Evolutionary conservation across 805 yeast genomes (phyloP), one percentile per base, ranked within the genome.

Genomic region (Metschnikowia baotianmanensis): DNA sequence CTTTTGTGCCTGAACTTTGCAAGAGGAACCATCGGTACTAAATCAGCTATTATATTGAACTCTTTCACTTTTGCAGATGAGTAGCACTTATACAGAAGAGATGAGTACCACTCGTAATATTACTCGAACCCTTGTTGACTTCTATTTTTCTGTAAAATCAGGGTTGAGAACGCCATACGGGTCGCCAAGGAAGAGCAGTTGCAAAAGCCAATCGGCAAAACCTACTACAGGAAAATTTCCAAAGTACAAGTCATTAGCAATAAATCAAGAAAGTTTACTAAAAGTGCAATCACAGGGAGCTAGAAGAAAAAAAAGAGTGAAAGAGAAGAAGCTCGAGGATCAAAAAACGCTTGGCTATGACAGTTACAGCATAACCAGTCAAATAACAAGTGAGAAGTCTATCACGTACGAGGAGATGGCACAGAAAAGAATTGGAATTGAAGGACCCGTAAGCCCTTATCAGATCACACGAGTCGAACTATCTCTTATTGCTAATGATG

Each of bases 401-500:
- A 12, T 36, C 6, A 35, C 44, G 3, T 42, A 42, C n/a, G 40
- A 36, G 13, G 29, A 33, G 20, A 42, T 42, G 38, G 31, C 27
- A 2, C 10, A 7, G n/a, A 36, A 42, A 13, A 32, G 38, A 23
- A 36, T 36, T n/a, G 41, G 45, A 4, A 17, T 33, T 2, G 13
- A 24, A 6, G 38, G 36, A 6, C 38, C 38, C 1, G 30, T 36
- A 13, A 16, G 15, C 15, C 47, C 47, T 3, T 39, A 41, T 22
- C 28, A 36, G 16, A 37, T 42, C 22, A 22, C 43, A 10, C 19
- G 17, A 13, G 16, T 15, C 3, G 35, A 16, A n/a, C 18, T 19
- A 10, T 15, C 12, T 9, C 12, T 13, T n/a, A 13, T 6, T 6
- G 25, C n/a, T 13, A 25, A 33, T 13, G 34, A 39, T 7, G 43